phyloP scores from a whole-genome alignment of 768 basidiomycete genomes.

The Atractiella rhizophila region DNA sequence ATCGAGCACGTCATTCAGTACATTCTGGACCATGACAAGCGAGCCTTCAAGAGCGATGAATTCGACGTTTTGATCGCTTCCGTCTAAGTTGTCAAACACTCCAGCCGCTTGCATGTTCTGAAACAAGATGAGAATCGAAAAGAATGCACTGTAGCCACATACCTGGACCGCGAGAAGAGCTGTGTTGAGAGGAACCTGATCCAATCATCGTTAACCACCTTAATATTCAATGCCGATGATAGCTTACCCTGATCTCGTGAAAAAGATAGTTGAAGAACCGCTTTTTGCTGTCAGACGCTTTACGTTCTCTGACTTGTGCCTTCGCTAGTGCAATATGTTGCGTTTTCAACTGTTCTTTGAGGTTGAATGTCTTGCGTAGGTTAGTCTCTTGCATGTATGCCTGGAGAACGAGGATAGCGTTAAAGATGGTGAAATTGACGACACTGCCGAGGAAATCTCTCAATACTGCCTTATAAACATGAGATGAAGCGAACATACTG shows the following conservation, averaged over 20 bases:
- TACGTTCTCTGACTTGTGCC: slow-evolving; percentile 40
- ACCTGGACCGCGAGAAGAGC: no score
- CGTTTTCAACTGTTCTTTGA: slow-evolving; percentile 51
- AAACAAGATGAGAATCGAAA: no score
- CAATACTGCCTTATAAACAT: slow-evolving; percentile 11
- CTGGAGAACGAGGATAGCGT: slow-evolving; percentile 49
- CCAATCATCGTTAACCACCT: no score
- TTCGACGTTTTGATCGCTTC: slow-evolving; percentile 50
- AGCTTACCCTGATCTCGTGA: no score
- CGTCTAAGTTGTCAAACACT: slow-evolving; percentile 30
- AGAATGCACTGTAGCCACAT: no score
- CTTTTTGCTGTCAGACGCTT: slow-evolving; percentile 45
- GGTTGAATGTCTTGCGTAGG: no score
- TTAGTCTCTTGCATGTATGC: slow-evolving; percentile 27
- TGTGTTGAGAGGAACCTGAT: slow-evolving; percentile 30
- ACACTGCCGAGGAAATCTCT: slow-evolving; percentile 15
- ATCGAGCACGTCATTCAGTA: slow-evolving; percentile 24
- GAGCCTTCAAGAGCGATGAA: slow-evolving; percentile 62
- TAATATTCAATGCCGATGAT: slow-evolving; percentile 26
- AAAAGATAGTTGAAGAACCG: slow-evolving; percentile 31
- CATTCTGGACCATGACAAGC: slow-evolving; percentile 56
- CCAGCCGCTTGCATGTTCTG: slow-evolving; percentile 74
- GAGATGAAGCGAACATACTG: slow-evolving; percentile 27
- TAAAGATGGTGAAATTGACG: slow-evolving; percentile 49
- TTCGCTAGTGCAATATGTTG: slow-evolving; percentile 44